phyloP scores from a whole-genome alignment of 2,329 filamentous ascomycete genomes.

The Exophiala bonariae region DNA sequence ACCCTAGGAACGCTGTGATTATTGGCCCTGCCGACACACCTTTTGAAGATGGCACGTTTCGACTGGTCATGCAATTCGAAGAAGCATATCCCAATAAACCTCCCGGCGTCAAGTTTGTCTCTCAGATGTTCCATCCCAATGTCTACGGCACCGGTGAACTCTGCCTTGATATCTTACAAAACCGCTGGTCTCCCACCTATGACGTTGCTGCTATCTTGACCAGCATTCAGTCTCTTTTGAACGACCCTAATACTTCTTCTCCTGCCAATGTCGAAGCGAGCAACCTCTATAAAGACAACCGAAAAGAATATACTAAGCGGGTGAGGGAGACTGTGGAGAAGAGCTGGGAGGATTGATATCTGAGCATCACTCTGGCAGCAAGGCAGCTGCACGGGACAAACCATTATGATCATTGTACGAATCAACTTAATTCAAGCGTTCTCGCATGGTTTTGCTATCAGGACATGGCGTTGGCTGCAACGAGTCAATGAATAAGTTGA shows the following conservation, averaged over 20 bases:
- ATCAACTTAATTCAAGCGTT: too few species aligned
- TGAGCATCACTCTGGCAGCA: neutral
- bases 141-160: conserved; percentile 97
- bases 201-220: conserved; percentile 96
- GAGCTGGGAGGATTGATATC: conserved; percentile 85
- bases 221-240: conserved; percentile 94
- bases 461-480: too few species aligned
- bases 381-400: neutral
- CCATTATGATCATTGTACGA: too few species aligned
- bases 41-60: conserved; percentile 96
- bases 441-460: too few species aligned
- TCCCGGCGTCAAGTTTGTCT: conserved; percentile 96
- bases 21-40: conserved; percentile 96
- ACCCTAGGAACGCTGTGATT: conserved; percentile 88
- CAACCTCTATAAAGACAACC: conserved; percentile 97
- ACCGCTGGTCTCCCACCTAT: conserved; percentile 97
- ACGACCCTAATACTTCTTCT: conserved; percentile 97
- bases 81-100: conserved; percentile 99
- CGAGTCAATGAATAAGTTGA: too few species aligned
- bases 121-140: conserved; percentile 98
- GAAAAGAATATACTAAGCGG: conserved; percentile 92
- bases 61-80: conserved; percentile 98
- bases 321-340: conserved; percentile 97
- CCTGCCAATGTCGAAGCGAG: conserved; percentile 97
- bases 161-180: conserved; percentile 94